Conservation (phyloP, 805 yeast species). For the Maudiozyma barnettii region DNA sequence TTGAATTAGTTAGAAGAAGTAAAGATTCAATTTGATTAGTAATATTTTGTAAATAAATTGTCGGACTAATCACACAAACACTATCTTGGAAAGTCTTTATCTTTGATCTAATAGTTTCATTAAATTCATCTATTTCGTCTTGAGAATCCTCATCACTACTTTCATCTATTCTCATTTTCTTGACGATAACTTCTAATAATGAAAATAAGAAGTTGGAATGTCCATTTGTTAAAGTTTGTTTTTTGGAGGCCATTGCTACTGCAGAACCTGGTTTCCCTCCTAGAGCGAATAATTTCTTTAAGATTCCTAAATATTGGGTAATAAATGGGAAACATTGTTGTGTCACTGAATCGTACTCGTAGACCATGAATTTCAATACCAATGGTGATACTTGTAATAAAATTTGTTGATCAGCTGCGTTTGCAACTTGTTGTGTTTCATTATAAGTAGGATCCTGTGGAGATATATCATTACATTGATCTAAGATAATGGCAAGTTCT, state of each 20-base stretch:
- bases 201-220: conserved; percentile 49
- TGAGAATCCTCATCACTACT: conserved; percentile 64
- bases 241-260: conserved; percentile 29
- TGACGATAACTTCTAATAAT: conserved; percentile 57
- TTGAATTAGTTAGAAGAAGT: conserved; percentile 17
- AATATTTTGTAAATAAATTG: conserved; percentile 50
- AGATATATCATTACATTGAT: conserved; percentile 34
- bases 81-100: conserved; percentile 79
- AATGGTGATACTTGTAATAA: conserved; percentile 58
- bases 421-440: conserved; percentile 28
- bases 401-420: conserved; percentile 40
- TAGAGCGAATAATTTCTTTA: conserved; percentile 44
- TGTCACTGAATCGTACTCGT: conserved; percentile 84
- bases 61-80: conserved; percentile 51
- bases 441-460: conserved; percentile 14
- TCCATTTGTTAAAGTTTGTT: conserved; percentile 27
- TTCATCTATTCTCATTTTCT: conserved; percentile 75
- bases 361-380: conserved; percentile 57
- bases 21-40: conserved; percentile 44
- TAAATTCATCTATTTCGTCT: conserved; percentile 68
- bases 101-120: conserved; percentile 59
- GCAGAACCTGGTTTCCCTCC: conserved; percentile 35
- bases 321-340: conserved; percentile 75
- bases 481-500: conserved; percentile 65
- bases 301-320: conserved; percentile 58